Evolutionary conservation across 495 filamentous ascomycete genomes (phyloP).

Genomic region (Penicillium riverlandense): DNA sequence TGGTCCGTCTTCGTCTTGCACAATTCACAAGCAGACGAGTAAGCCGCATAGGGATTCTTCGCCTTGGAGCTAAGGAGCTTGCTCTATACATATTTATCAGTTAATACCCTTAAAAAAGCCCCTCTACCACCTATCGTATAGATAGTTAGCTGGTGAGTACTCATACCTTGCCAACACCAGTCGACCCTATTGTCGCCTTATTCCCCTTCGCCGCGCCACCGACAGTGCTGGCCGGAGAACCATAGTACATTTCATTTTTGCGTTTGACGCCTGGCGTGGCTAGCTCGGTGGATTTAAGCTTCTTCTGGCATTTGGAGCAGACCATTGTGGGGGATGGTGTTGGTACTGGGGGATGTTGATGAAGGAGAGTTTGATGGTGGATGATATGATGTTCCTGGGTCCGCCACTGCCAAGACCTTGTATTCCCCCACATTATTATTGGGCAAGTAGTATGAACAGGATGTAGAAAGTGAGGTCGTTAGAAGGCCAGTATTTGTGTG

Average conservation of each 20-base stretch:
- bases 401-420: slow-evolving; percentile 17
- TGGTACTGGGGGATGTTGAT: slow-evolving; percentile 4
- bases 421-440: too few relatives aligned
- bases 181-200: slow-evolving; percentile 27
- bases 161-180: slow-evolving; percentile 32
- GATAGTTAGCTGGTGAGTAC: too few relatives aligned
- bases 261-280: slow-evolving; percentile 64
- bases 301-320: slow-evolving; percentile 60
- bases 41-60: slow-evolving; percentile 64
- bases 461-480: too few relatives aligned
- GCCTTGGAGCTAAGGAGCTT: slow-evolving; percentile 62
- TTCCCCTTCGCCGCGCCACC: slow-evolving; percentile 35
- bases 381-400: slow-evolving; percentile 5
- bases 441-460: too few relatives aligned
- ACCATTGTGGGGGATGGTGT: slow-evolving; percentile 44
- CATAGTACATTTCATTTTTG: slow-evolving; percentile 66
- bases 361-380: neutral
- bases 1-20: slow-evolving; percentile 63
- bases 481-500: too few relatives aligned
- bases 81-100: slow-evolving; percentile 35
- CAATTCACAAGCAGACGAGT: slow-evolving; percentile 50
- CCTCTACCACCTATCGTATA: too few relatives aligned
- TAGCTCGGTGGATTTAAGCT: slow-evolving; percentile 53
- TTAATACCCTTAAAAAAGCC: neutral
- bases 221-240: slow-evolving; percentile 53